Evolutionary conservation across 805 yeast genomes (phyloP).

Genomic region (Hanseniaspora singularis): DNA sequence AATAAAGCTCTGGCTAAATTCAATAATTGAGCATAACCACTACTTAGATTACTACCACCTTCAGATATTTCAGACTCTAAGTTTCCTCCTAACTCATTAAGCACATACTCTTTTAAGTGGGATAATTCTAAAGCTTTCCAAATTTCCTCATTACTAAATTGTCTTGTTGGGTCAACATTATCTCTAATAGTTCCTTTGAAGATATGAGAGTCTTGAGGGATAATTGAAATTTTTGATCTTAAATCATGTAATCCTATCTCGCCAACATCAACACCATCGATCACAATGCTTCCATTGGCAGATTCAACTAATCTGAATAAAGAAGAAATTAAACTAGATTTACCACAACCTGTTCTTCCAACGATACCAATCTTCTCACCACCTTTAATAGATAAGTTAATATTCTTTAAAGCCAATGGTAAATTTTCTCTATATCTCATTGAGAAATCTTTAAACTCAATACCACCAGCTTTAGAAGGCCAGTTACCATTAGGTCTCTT

Average conservation of each 20-base stretch:
- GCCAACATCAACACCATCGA: constrained; percentile 59
- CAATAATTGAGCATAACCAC: constrained; percentile 70
- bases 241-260: constrained; percentile 64
- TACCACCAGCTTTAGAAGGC: constrained; percentile 68
- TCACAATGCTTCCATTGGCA: constrained; percentile 52
- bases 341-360: constrained; percentile 96
- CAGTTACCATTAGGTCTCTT: constrained; percentile 47
- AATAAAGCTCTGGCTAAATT: constrained; percentile 70
- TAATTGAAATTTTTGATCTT: constrained; percentile 66
- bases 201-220: constrained; percentile 90
- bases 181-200: constrained; percentile 78
- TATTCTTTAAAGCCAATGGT: constrained; percentile 62
- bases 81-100: constrained; percentile 42
- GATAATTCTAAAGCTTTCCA: constrained; percentile 73
- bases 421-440: constrained; percentile 74
- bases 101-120: constrained; percentile 58
- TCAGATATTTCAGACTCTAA: constrained; percentile 47
- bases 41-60: constrained; percentile 60
- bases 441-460: constrained; percentile 60
- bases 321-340: constrained; percentile 73
- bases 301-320: constrained; percentile 76
- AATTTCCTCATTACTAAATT: constrained; percentile 60
- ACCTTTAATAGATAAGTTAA: constrained; percentile 52
- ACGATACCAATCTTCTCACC: constrained; percentile 88
- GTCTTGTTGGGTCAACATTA: constrained; percentile 71